phyloP scores from a whole-genome alignment of 306 rosid genomes.

The Boehmeria nivea region DNA sequence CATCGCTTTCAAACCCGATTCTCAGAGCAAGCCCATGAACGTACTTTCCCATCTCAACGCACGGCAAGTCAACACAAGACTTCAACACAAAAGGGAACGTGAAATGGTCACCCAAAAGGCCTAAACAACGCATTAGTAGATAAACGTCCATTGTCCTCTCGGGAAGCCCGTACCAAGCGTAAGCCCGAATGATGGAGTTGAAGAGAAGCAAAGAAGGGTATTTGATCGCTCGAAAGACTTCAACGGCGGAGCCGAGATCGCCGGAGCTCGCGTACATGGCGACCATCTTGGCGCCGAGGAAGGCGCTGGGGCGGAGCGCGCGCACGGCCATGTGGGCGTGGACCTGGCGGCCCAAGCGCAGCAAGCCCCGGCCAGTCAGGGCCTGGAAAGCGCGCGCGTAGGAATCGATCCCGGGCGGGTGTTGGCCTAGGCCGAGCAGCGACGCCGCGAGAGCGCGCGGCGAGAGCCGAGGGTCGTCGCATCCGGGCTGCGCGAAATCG shows the following conservation, averaged over 20 bases:
- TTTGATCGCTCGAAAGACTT: neutral
- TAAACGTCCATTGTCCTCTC: slow-evolving; percentile 9
- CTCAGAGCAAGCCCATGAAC: slow-evolving; percentile 21
- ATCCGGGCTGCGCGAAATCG: neutral
- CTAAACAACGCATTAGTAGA: slow-evolving; percentile 14
- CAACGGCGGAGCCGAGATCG: slow-evolving; percentile 18
- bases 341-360: slow-evolving; percentile 22
- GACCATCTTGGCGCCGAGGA: slow-evolving; percentile 24
- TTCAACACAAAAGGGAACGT: slow-evolving; percentile 25
- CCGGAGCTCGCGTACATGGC: slow-evolving; percentile 27
- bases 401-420: neutral
- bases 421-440: neutral
- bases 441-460: neutral
- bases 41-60: slow-evolving; percentile 18
- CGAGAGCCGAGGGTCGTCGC: no score
- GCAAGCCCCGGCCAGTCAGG: slow-evolving; percentile 8
- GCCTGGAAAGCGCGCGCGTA: slow-evolving; percentile 15
- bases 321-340: slow-evolving; percentile 17
- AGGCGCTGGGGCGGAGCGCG: slow-evolving; percentile 16
- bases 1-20: slow-evolving; percentile 18
- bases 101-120: slow-evolving; percentile 22
- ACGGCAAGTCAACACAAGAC: slow-evolving; percentile 8
- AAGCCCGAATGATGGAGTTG: slow-evolving; percentile 23
- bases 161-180: slow-evolving; percentile 10
- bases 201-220: slow-evolving; percentile 17